Conservation (phyloP, 1,284 basidiomycete species). For the Flammula alnicola region DNA sequence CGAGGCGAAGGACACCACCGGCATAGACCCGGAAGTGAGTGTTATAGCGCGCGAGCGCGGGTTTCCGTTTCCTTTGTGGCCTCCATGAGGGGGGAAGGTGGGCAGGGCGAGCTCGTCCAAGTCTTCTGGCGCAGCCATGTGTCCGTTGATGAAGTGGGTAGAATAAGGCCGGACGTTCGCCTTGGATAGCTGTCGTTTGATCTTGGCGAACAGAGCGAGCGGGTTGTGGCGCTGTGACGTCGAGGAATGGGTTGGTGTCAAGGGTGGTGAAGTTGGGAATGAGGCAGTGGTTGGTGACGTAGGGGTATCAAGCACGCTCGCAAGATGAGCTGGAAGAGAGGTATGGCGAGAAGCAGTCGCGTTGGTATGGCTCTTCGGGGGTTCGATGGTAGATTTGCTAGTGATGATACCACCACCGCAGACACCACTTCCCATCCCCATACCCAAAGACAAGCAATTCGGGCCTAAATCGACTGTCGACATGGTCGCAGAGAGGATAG, state of each 20-base stretch:
- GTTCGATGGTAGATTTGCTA: slow-evolving; percentile 2
- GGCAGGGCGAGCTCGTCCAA: no score
- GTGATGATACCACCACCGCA: slow-evolving; percentile 3
- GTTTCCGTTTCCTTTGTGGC: background rate
- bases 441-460: slow-evolving; percentile 11
- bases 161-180: slow-evolving; percentile 1
- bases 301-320: no score
- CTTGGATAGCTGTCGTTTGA: slow-evolving; percentile 23
- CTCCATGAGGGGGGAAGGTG: background rate
- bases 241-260: background rate
- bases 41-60: background rate
- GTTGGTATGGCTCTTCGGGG: background rate
- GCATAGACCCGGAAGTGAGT: background rate
- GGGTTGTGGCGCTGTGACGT: background rate
- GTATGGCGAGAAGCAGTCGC: background rate
- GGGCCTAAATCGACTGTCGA: slow-evolving; percentile 15
- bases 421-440: background rate
- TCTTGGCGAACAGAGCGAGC: slow-evolving; percentile 16
- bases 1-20: slow-evolving; percentile 8
- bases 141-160: background rate
- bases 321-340: no score
- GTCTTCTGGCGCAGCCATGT: no score
- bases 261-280: background rate
- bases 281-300: background rate
- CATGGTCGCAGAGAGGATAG: slow-evolving; percentile 17